A percentile compares a stretch with the other conserved stretches of the same genome.
Conservation (phyloP, 1,139 yeast species). For the Saccharomyces hybrid region DNA sequence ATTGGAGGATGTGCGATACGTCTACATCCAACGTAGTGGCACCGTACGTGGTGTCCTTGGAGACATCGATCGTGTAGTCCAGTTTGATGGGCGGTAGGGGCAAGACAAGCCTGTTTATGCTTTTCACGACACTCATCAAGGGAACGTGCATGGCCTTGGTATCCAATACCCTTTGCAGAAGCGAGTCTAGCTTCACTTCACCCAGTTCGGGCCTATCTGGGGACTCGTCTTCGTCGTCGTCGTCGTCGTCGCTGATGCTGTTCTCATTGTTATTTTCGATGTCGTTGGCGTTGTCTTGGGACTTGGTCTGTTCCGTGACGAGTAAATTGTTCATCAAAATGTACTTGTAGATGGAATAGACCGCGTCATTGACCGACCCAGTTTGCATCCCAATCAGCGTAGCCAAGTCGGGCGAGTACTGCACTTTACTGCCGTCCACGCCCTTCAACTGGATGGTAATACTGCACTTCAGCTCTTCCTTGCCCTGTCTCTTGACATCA, state of each 20-base stretch:
- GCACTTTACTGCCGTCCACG: slow-evolving; percentile 51
- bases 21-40: slow-evolving; percentile 71
- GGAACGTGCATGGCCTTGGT: neutral
- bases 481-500: slow-evolving; percentile 76
- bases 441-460: slow-evolving; percentile 78
- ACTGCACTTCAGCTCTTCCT: slow-evolving; percentile 54
- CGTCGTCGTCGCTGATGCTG: slow-evolving; percentile 16
- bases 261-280: slow-evolving; percentile 56
- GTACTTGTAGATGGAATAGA: slow-evolving; percentile 83
- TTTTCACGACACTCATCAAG: neutral
- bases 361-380: slow-evolving; percentile 79
- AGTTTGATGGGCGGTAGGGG: slow-evolving; percentile 76
- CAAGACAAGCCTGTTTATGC: slow-evolving; percentile 52
- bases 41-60: slow-evolving; percentile 71
- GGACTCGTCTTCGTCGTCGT: neutral
- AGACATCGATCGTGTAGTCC: slow-evolving; percentile 68
- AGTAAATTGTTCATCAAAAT: slow-evolving; percentile 31
- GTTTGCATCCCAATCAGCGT: slow-evolving; percentile 66
- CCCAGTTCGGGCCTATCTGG: neutral
- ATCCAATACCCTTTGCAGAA: neutral
- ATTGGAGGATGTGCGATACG: slow-evolving; percentile 30
- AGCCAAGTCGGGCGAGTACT: slow-evolving; percentile 56
- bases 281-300: neutral
- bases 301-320: slow-evolving; percentile 1
- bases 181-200: neutral